Conservation (phyloP, 768 basidiomycete species). For the Tremella yokohamensis region DNA sequence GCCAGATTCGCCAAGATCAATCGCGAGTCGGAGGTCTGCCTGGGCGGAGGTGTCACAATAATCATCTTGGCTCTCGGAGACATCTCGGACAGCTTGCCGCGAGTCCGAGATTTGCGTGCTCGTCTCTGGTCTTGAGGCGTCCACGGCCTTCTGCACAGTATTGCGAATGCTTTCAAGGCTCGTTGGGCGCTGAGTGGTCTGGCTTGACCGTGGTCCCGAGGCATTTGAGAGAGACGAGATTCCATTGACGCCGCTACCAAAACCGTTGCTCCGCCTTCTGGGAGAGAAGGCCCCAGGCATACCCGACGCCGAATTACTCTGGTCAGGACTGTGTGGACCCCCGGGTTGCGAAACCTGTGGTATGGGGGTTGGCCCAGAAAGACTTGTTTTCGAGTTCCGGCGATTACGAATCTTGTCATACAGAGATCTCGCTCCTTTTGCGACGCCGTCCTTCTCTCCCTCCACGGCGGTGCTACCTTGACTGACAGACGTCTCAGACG, state of each 20-base stretch:
- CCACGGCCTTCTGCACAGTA: conserved; percentile 40
- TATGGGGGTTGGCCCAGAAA: neutral
- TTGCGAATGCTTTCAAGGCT: conserved; percentile 32
- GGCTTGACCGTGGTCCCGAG: neutral
- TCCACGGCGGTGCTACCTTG: conserved; percentile 1
- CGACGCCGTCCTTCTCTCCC: neutral
- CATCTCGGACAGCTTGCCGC: conserved; percentile 43
- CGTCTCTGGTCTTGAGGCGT: conserved; percentile 51
- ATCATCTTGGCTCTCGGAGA: conserved; percentile 50
- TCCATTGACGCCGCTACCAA: neutral
- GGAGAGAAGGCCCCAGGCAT: neutral
- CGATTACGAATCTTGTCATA: conserved; percentile 4
- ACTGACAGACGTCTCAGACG: conserved; percentile 1
- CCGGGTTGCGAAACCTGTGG: neutral
- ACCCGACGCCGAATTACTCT: too few species aligned
- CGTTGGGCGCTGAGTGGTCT: conserved; percentile 24
- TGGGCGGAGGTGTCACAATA: conserved; percentile 49
- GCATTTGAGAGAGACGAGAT: neutral
- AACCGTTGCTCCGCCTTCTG: neutral
- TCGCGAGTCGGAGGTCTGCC: conserved; percentile 31
- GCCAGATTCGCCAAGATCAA: conserved; percentile 15
- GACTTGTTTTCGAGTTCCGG: neutral
- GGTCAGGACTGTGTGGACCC: neutral
- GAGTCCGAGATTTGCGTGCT: conserved; percentile 47
- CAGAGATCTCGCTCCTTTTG: neutral